phyloP scores from a whole-genome alignment of 2,329 filamentous ascomycete species.

The Cordyceps sp. region DNA sequence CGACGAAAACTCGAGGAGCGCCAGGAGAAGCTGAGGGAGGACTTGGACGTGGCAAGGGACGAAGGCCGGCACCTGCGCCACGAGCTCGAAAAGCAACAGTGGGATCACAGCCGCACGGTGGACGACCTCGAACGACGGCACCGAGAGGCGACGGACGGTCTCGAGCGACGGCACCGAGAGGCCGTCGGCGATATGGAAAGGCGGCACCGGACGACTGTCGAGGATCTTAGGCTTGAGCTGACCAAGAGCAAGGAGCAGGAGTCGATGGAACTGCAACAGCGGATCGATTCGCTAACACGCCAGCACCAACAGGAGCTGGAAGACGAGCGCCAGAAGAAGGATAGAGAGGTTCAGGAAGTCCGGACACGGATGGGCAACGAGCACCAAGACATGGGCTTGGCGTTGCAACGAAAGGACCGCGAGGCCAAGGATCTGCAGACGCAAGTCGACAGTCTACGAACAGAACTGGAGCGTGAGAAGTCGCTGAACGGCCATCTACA shows the following conservation, averaged over 20 bases:
- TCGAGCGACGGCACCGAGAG: constrained; percentile 22
- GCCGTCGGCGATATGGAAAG: constrained; percentile 16
- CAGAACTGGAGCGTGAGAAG: constrained; percentile 45
- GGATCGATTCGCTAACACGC: constrained; percentile 46
- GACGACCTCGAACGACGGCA: constrained; percentile 27
- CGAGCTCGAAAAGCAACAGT: constrained; percentile 18
- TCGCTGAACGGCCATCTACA: constrained; percentile 37
- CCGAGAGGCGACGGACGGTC: constrained; percentile 20
- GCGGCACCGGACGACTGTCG: constrained; percentile 16
- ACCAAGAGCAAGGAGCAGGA: constrained; percentile 23
- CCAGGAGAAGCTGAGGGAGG: constrained; percentile 38
- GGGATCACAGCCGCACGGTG: constrained; percentile 30
- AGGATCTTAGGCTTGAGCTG: constrained; percentile 27
- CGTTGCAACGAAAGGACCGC: constrained; percentile 33
- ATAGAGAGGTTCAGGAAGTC: constrained; percentile 50
- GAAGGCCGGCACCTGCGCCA: constrained; percentile 17
- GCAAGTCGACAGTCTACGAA: constrained; percentile 25
- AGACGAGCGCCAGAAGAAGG: constrained; percentile 39
- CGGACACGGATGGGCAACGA: constrained; percentile 33
- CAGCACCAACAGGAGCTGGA: constrained; percentile 48
- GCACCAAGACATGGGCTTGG: constrained; percentile 30
- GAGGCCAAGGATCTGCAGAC: constrained; percentile 33
- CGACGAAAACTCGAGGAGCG: constrained; percentile 27
- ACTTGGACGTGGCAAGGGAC: constrained; percentile 32
- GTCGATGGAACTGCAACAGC: constrained; percentile 46